Evolutionary conservation across 1,284 basidiomycete species (phyloP).

Genomic region (Xanthoconium separans): DNA sequence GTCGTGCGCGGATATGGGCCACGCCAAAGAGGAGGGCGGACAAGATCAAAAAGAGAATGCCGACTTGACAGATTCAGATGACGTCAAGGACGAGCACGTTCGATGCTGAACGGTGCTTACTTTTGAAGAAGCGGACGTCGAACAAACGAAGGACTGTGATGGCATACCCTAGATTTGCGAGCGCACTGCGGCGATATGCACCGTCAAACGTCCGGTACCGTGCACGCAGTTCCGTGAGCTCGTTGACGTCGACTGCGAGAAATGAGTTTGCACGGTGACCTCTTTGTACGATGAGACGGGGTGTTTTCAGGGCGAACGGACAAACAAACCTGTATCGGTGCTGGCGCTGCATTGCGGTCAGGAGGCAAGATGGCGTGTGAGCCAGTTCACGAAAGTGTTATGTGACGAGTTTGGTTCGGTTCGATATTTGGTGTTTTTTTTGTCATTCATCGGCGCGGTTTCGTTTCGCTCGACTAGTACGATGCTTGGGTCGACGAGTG

Average conservation of each 20-base stretch:
- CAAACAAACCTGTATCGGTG: slow-evolving; percentile 29
- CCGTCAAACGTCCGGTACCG: slow-evolving; percentile 80
- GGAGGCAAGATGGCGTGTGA: slow-evolving; percentile 17
- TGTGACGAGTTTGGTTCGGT: slow-evolving; percentile 8
- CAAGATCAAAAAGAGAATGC: slow-evolving; percentile 68
- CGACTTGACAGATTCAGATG: slow-evolving; percentile 45
- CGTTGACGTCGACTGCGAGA: slow-evolving; percentile 54
- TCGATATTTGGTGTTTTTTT: slow-evolving; percentile 5
- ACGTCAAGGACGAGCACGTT: no score
- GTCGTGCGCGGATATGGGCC: slow-evolving; percentile 59
- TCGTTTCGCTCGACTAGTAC: neutral
- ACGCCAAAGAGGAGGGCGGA: slow-evolving; percentile 59
- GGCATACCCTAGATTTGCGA: slow-evolving; percentile 73
- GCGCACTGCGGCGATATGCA: slow-evolving; percentile 74
- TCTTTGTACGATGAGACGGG: slow-evolving; percentile 32
- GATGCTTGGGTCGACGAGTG: slow-evolving; percentile 24
- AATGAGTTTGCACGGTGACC: slow-evolving; percentile 63
- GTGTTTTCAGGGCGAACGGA: neutral
- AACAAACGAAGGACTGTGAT: slow-evolving; percentile 77
- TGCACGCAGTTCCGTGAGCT: slow-evolving; percentile 74
- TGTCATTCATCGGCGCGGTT: neutral
- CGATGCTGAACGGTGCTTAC: slow-evolving; percentile 39
- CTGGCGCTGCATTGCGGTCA: slow-evolving; percentile 5
- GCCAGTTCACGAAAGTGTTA: slow-evolving; percentile 22
- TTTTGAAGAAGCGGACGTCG: slow-evolving; percentile 64